Conservation (phyloP, 2,329 filamentous ascomycete species). For the Tympanopsis confertula region DNA sequence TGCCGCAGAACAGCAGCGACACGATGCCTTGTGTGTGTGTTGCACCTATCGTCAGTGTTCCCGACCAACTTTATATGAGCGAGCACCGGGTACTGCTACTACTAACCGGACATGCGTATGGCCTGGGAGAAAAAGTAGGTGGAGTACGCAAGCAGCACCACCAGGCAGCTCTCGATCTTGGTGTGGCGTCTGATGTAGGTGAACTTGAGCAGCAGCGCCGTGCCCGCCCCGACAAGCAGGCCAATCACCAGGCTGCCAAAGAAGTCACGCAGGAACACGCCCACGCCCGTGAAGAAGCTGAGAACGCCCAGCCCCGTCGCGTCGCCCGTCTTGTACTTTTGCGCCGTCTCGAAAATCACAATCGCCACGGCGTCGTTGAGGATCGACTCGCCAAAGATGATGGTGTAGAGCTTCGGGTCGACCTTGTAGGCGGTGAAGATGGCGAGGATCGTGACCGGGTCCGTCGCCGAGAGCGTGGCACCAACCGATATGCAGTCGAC, state of each 20-base stretch:
- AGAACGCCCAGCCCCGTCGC: constrained; percentile 46
- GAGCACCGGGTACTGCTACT: neutral
- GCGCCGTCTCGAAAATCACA: constrained; percentile 66
- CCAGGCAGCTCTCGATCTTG: constrained; percentile 64
- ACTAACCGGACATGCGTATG: constrained; percentile 65
- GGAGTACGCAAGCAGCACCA: constrained; percentile 63
- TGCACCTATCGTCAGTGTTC: no score
- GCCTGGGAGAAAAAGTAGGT: constrained; percentile 70
- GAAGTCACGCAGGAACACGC: constrained; percentile 65
- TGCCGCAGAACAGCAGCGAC: constrained; percentile 66
- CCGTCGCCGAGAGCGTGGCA: constrained; percentile 63
- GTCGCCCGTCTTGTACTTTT: constrained; percentile 54
- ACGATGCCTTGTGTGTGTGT: constrained; percentile 49
- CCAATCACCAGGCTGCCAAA: constrained; percentile 63
- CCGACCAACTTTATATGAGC: no score
- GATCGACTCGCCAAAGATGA: constrained; percentile 69
- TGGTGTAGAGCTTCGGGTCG: constrained; percentile 65
- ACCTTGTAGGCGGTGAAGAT: constrained; percentile 75
- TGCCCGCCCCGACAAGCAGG: constrained; percentile 54
- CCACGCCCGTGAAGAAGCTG: constrained; percentile 60
- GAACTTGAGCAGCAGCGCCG: constrained; percentile 59
- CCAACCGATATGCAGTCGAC: constrained; percentile 67
- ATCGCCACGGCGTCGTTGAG: constrained; percentile 69
- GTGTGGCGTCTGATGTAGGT: constrained; percentile 61
- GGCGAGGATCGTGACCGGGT: constrained; percentile 65